Evolutionary conservation across 306 rosid species (phyloP), one percentile per base, ranked within the genome.

Genomic region (Vachellia pachyceras): DNA sequence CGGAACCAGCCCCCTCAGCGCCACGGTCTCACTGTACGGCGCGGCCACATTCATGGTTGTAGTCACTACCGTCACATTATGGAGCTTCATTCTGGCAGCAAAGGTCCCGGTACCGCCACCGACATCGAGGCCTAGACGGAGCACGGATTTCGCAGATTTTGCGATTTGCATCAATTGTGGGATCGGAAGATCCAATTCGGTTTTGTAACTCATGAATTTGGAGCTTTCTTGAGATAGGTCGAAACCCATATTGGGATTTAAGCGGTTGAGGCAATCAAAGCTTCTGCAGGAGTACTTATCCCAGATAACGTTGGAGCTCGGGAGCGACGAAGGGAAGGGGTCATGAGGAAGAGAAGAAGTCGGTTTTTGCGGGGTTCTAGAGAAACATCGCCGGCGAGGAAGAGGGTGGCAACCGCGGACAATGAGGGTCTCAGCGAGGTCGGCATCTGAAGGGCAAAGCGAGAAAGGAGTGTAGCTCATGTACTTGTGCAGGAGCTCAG

Each of bases 361-460:
- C 49, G 91, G 92, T 22, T 87, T 87, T 15, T 67, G 77, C 0
- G 91, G 89, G 64, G 95, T 89, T 77, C 44, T 79, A 63, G 92
- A 58, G 82, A 91, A 91, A 72, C 95, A 91, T 3, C 92, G 79
- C n/a, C 95, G 95, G 75, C 92, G 92, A 17, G 92, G 95, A 61
- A 91, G 95, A 0, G 92, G 92, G 77, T 89, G 95, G 76, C 93
- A 91, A 37, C 95, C 95, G 11, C 84, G 90, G 22, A 91, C 84
- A 23, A 77, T 81, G 49, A 91, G 92, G 9, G 88, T 10, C 41
- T 89, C 91, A 0, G 86, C 88, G 17, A 85, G n/a, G 84, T 81
- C 91, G 1, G 86, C 69, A 71, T 83, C 91, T 6, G 52, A 50
- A 0, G 95, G 92, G 82, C 92, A 89, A 73, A 39, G 40, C 17